These are phyloP conservation scores for Solanum piurae DNA, from an alignment of 257 asterid species.

Conservation along the genomic window DNA sequence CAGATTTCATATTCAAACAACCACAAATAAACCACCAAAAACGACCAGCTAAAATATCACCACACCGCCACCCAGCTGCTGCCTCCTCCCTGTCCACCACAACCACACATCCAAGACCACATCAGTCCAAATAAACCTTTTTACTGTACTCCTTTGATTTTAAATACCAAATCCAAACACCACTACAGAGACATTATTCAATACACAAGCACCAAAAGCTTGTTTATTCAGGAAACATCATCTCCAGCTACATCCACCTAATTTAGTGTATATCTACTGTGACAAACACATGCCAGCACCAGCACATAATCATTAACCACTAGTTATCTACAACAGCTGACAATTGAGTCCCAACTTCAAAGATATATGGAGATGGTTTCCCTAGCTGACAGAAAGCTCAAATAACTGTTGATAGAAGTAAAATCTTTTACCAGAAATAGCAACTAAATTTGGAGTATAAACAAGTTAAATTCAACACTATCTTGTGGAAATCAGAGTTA, in stretches of 20 bases:
- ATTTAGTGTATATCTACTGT: background rate
- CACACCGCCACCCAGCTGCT: constrained; percentile 48
- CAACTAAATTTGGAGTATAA: background rate
- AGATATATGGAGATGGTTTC: background rate
- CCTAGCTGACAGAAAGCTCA: background rate
- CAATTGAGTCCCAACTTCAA: background rate
- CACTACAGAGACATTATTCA: background rate
- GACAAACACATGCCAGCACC: background rate
- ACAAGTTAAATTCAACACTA: background rate
- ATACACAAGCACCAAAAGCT: constrained; percentile 1
- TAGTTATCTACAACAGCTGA: background rate
- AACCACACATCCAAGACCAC: constrained; percentile 82
- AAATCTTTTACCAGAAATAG: background rate
- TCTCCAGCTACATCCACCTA: background rate
- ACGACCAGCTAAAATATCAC: constrained; percentile 36
- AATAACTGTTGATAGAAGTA: background rate
- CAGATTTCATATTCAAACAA: constrained; percentile 60
- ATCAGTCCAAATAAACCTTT: constrained; percentile 51
- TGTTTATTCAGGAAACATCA: background rate
- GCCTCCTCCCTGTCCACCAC: constrained; percentile 99
- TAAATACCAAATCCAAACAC: constrained; percentile 41
- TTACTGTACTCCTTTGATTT: constrained; percentile 26
- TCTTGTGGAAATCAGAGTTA: background rate
- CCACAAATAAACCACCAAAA: constrained; percentile 37
- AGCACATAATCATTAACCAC: background rate